Evolutionary conservation across 2,329 filamentous ascomycete genomes (phyloP).

Genomic region (Trichoderma atroviride): DNA sequence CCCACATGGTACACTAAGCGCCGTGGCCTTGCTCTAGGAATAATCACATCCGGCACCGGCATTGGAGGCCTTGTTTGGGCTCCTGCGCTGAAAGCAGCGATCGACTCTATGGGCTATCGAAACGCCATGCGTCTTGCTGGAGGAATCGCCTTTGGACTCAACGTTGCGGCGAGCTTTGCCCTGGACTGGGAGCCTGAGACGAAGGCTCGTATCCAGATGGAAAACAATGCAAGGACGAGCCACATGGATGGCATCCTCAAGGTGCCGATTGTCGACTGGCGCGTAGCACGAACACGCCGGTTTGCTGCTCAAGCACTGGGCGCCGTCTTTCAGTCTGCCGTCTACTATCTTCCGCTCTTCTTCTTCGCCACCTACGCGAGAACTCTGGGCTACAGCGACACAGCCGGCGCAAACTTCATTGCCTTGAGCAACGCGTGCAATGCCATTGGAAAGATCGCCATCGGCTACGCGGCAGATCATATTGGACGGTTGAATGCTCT

Average conservation of each 20-base stretch:
- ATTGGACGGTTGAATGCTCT: slow-evolving; percentile 7
- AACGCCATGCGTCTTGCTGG: slow-evolving; percentile 13
- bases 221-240: slow-evolving; percentile 1
- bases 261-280: slow-evolving; percentile 12
- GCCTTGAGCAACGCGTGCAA: slow-evolving; percentile 9
- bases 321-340: slow-evolving; percentile 12
- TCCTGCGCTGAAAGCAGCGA: slow-evolving; percentile 7
- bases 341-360: slow-evolving; percentile 20
- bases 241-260: slow-evolving; percentile 9
- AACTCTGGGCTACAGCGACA: slow-evolving; percentile 17
- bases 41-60: slow-evolving; percentile 17
- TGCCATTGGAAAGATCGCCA: slow-evolving; percentile 10
- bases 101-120: slow-evolving; percentile 7
- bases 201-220: slow-evolving; percentile 3
- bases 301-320: slow-evolving; percentile 12
- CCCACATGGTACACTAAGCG: slow-evolving; percentile 8
- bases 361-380: slow-evolving; percentile 18
- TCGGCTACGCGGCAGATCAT: slow-evolving; percentile 15
- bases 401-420: slow-evolving; percentile 18
- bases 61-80: slow-evolving; percentile 18
- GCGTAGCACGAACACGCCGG: slow-evolving; percentile 1
- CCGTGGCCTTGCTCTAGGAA: slow-evolving; percentile 1
- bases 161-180: not conserved
- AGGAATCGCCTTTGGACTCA: slow-evolving; percentile 9
- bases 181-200: slow-evolving; percentile 7